These are phyloP conservation scores for Daldinia vernicosa DNA, from an alignment of 495 filamentous ascomycete species.

Conservation along the genomic window DNA sequence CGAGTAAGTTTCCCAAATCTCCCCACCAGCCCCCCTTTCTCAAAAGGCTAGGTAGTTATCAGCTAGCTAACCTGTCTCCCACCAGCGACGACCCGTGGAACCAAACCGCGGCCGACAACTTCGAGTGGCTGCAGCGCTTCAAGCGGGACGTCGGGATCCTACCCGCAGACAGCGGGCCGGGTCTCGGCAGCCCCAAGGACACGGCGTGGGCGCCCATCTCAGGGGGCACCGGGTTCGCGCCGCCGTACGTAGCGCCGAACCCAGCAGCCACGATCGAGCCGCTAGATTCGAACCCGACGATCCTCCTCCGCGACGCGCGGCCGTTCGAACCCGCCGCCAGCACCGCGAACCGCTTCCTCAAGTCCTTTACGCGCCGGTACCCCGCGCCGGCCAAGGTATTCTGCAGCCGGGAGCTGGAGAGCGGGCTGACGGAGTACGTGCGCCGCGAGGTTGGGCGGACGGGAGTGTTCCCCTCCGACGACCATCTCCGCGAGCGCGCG, in stretches of 20 bases:
- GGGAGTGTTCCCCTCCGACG: constrained; percentile 51
- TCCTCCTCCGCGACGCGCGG: constrained; percentile 45
- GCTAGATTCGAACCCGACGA: constrained; percentile 35
- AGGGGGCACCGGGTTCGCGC: constrained; percentile 60
- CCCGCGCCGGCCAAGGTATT: constrained; percentile 57
- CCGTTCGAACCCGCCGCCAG: constrained; percentile 48
- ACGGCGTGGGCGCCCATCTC: constrained; percentile 51
- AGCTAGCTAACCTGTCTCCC: constrained; percentile 44
- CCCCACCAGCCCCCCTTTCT: background rate
- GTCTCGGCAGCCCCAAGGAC: constrained; percentile 46
- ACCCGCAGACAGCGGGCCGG: constrained; percentile 53
- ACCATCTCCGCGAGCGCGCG: constrained; percentile 51
- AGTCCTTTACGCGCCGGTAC: constrained; percentile 47
- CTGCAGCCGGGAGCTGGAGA: constrained; percentile 63
- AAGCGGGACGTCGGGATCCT: constrained; percentile 71
- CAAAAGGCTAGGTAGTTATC: constrained; percentile 16
- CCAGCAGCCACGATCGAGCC: constrained; percentile 41
- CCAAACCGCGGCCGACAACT: constrained; percentile 77
- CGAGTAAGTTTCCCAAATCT: constrained; percentile 51
- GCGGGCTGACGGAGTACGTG: constrained; percentile 55
- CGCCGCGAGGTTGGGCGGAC: constrained; percentile 38
- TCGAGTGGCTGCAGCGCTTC: constrained; percentile 73
- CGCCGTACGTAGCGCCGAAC: constrained; percentile 52
- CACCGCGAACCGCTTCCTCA: constrained; percentile 54
- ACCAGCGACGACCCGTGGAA: constrained; percentile 74